Conservation (phyloP, 2,329 filamentous ascomycete species). For the Aspergillus oerlinghausenensis region DNA sequence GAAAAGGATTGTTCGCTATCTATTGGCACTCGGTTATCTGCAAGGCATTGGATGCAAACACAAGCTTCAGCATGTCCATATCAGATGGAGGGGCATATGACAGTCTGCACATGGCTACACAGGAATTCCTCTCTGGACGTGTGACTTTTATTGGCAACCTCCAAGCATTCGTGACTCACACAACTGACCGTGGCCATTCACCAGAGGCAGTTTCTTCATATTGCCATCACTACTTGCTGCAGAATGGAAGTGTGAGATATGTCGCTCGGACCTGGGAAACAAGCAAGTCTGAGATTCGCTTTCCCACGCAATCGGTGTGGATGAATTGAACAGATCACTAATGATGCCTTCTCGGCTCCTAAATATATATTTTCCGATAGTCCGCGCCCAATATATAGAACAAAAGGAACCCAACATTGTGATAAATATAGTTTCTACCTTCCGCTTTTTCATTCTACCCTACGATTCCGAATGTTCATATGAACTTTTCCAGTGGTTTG, state of each 20-base stretch:
- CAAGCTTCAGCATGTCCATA: neutral
- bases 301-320: neutral
- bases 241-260: neutral
- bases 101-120: conserved; percentile 2
- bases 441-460: neutral
- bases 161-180: conserved; percentile 9
- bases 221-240: neutral
- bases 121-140: conserved; percentile 10
- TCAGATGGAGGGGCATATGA: neutral
- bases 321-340: neutral
- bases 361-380: neutral
- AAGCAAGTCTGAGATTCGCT: neutral
- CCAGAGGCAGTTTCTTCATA: neutral
- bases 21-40: neutral
- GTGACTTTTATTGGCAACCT: conserved; percentile 7
- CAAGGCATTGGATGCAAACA: neutral
- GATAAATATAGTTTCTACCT: neutral
- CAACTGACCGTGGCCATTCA: conserved; percentile 12
- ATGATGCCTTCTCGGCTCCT: neutral
- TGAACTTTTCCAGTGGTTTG: neutral
- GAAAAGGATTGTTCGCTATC: neutral
- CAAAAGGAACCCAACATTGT: neutral
- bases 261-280: neutral
- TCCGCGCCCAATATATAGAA: neutral
- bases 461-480: neutral